phyloP scores from a whole-genome alignment of 2,329 filamentous ascomycete genomes.

The Pseudovirgaria hyperparasitica region DNA sequence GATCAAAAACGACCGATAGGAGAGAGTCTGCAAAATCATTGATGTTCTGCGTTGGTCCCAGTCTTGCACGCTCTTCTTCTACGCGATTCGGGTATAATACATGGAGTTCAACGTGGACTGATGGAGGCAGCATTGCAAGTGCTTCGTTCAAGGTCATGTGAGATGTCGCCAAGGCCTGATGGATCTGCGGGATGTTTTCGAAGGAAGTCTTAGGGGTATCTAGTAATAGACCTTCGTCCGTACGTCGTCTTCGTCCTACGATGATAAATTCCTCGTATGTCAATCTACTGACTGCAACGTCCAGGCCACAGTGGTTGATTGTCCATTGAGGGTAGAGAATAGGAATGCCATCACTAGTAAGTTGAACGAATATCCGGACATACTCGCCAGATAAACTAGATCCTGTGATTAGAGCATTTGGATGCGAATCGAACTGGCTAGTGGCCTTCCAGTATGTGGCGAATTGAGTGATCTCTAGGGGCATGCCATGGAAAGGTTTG shows the following conservation, averaged over 20 bases:
- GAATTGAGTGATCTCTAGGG: slow-evolving; percentile 93
- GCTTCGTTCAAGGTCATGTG: slow-evolving; percentile 73
- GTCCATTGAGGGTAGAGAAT: slow-evolving; percentile 83
- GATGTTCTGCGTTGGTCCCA: slow-evolving; percentile 67
- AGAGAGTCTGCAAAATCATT: slow-evolving; percentile 79
- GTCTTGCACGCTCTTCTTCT: slow-evolving; percentile 56
- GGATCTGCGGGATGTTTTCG: slow-evolving; percentile 43
- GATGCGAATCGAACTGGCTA: slow-evolving; percentile 76
- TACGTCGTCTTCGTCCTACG: slow-evolving; percentile 24
- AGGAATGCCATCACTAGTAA: slow-evolving; percentile 76
- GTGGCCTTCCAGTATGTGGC: slow-evolving; percentile 99
- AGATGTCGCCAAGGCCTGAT: slow-evolving; percentile 59
- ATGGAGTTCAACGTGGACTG: slow-evolving; percentile 85
- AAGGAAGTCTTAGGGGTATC: slow-evolving; percentile 13
- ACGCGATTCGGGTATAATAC: slow-evolving; percentile 69
- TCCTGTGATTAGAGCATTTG: slow-evolving; percentile 79
- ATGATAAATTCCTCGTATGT: slow-evolving; percentile 58
- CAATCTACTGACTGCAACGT: slow-evolving; percentile 70
- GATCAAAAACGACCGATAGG: slow-evolving; percentile 77
- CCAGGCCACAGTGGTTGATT: slow-evolving; percentile 59
- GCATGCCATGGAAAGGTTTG: slow-evolving; percentile 85
- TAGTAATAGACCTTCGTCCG: slow-evolving; percentile 10
- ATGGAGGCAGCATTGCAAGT: slow-evolving; percentile 58
- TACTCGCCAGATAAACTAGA: slow-evolving; percentile 96
- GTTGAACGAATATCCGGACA: slow-evolving; percentile 78